Evolutionary conservation across 1,284 basidiomycete species (phyloP).

Genomic region (Cutaneotrichosporon cavernicola): DNA sequence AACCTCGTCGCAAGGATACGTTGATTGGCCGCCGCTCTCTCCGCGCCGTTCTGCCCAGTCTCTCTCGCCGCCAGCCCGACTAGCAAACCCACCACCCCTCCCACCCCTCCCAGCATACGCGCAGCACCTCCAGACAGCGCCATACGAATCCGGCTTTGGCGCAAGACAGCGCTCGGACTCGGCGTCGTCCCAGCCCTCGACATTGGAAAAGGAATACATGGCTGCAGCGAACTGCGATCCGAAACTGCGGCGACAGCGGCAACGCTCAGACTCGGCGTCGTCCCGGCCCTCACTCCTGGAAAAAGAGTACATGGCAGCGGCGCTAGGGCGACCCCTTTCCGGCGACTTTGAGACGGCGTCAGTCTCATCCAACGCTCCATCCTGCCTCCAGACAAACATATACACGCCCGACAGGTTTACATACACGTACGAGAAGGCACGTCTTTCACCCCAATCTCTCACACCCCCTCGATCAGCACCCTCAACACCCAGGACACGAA

Average conservation of each 20-base stretch:
- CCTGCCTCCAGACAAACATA: background rate
- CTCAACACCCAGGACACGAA: background rate
- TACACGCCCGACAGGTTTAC: background rate
- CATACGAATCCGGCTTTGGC: background rate
- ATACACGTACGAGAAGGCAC: slow-evolving; percentile 3
- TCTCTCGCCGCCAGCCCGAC: background rate
- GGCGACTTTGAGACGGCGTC: slow-evolving; percentile 2
- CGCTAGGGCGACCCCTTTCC: background rate
- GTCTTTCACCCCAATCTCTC: background rate
- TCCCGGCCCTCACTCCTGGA: background rate
- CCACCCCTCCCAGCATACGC: background rate
- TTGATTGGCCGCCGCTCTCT: background rate
- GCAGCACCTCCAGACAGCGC: background rate
- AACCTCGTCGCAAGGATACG: background rate
- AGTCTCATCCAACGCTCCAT: background rate
- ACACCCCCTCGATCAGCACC: background rate
- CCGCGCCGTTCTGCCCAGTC: too few species aligned
- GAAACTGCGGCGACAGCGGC: background rate
- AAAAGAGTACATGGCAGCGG: background rate
- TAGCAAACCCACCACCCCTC: background rate
- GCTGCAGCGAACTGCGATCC: background rate
- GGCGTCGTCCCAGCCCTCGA: background rate
- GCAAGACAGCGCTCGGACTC: background rate
- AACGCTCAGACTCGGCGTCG: background rate
- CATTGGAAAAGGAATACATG: background rate